These are phyloP conservation scores for Cymbopogon flexuosus DNA, from an alignment of 202 grass and related monocot species.

Conservation along the genomic window DNA sequence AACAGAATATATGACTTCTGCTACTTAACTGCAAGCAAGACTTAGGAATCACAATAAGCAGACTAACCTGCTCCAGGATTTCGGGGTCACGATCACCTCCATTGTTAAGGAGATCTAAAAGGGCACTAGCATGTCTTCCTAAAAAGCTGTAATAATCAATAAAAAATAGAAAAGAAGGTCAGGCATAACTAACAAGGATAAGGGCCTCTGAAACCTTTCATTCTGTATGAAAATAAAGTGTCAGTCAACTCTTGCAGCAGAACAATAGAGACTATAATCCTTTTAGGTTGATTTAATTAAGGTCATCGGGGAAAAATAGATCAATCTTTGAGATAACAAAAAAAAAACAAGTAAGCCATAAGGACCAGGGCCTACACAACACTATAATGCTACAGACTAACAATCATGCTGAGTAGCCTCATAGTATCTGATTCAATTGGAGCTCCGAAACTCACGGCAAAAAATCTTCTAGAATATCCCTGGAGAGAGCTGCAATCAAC, in stretches of 20 bases:
- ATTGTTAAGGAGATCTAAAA: constrained; percentile 60
- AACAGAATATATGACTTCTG: constrained; percentile 27
- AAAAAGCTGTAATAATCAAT: constrained; percentile 60
- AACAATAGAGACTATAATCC: not conserved
- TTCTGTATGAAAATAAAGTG: not conserved
- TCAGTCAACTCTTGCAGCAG: not conserved
- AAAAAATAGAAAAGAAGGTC: constrained; percentile 23
- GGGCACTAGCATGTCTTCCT: constrained; percentile 48
- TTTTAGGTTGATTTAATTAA: not conserved
- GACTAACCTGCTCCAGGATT: constrained; percentile 79
- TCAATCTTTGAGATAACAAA: constrained; percentile 10
- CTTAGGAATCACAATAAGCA: constrained; percentile 12
- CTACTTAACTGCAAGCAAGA: constrained; percentile 27
- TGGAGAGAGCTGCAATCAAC: constrained; percentile 77
- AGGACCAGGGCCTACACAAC: not conserved
- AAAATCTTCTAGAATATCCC: constrained; percentile 85
- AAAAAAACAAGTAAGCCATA: constrained; percentile 10
- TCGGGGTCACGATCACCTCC: constrained; percentile 80
- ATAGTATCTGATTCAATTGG: constrained; percentile 23
- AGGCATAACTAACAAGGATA: not conserved
- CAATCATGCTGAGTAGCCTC: not conserved
- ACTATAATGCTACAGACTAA: constrained; percentile 11
- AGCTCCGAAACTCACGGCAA: constrained; percentile 54
- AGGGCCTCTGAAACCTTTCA: not conserved
- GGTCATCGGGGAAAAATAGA: not conserved